Evolutionary conservation across 495 filamentous ascomycete genomes (phyloP).

Genomic region (Endocarpon pusillum): DNA sequence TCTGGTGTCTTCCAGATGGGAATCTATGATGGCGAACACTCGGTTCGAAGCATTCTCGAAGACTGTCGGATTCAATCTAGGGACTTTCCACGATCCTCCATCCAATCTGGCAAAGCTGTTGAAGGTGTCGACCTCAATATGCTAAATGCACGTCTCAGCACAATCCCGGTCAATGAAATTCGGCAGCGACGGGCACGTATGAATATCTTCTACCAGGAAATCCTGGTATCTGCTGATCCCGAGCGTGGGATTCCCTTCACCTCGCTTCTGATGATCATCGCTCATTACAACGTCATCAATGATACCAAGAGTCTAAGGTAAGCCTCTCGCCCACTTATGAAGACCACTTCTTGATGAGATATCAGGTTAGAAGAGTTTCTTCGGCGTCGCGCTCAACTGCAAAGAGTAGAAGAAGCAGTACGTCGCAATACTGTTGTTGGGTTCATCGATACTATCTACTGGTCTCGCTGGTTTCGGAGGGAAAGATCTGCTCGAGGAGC

Average conservation of each 20-base stretch:
- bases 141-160: slow-evolving; percentile 54
- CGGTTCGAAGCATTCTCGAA: slow-evolving; percentile 66
- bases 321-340: too few relatives aligned
- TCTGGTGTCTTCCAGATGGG: slow-evolving; percentile 93
- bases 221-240: slow-evolving; percentile 80
- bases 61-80: slow-evolving; percentile 46
- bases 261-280: slow-evolving; percentile 86
- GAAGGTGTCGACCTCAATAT: slow-evolving; percentile 63
- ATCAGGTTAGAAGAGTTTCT: slow-evolving; percentile 92
- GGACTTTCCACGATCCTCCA: too few relatives aligned
- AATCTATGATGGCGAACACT: slow-evolving; percentile 84
- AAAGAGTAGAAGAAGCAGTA: slow-evolving; percentile 93
- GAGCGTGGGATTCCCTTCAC: slow-evolving; percentile 85
- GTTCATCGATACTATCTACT: slow-evolving; percentile 94
- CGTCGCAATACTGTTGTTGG: slow-evolving; percentile 73
- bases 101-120: slow-evolving; percentile 30
- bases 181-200: slow-evolving; percentile 55
- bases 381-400: slow-evolving; percentile 71
- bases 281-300: slow-evolving; percentile 97
- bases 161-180: slow-evolving; percentile 61
- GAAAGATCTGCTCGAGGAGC: slow-evolving; percentile 47
- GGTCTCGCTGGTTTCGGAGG: slow-evolving; percentile 64
- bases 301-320: slow-evolving; percentile 91
- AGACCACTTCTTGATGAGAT: too few relatives aligned
- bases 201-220: slow-evolving; percentile 90